Conservation (phyloP, 2,329 filamentous ascomycete species). For the Podosphaera xanthii region DNA sequence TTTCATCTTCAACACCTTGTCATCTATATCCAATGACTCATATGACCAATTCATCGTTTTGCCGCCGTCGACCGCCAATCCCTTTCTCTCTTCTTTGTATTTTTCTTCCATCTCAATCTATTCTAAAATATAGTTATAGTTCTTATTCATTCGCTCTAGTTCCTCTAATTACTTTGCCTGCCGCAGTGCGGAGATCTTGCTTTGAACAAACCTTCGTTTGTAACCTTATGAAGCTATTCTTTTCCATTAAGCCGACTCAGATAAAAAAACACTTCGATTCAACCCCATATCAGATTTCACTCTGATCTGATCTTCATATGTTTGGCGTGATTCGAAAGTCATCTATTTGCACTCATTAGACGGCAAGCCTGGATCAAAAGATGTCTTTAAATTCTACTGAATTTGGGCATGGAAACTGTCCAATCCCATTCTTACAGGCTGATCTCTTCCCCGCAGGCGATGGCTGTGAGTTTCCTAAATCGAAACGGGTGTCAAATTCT, state of each 20-base stretch:
- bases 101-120: background rate
- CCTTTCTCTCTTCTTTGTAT: background rate
- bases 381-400: constrained; percentile 1
- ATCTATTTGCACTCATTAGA: background rate
- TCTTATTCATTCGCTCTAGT: background rate
- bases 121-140: background rate
- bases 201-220: background rate
- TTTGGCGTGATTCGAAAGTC: background rate
- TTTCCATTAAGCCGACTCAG: background rate
- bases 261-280: background rate
- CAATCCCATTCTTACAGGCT: constrained; percentile 45
- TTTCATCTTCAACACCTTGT: background rate
- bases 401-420: constrained; percentile 22
- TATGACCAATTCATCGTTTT: background rate
- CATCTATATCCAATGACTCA: background rate
- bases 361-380: background rate
- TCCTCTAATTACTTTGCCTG: background rate
- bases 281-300: background rate
- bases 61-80: background rate
- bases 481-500: background rate
- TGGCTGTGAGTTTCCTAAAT: constrained; percentile 36
- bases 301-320: background rate
- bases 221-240: background rate
- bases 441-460: constrained; percentile 31
- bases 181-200: background rate